Percentiles rank a stretch among this genome's conserved stretches.
These are phyloP conservation scores for Vachellia collinsii DNA, from an alignment of 306 rosid species.

Conservation along the genomic window DNA sequence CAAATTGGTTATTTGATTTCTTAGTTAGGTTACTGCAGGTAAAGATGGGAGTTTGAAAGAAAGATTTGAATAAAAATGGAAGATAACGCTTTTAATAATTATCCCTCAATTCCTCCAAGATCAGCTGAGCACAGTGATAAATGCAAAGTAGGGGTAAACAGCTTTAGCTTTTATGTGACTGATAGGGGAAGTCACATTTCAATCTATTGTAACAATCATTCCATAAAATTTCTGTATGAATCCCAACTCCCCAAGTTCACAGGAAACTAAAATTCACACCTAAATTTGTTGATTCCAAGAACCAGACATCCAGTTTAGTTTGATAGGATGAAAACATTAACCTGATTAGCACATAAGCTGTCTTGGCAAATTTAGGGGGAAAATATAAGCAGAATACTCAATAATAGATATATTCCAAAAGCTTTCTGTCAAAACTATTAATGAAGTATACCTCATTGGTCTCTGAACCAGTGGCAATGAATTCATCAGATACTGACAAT, in stretches of 20 bases:
- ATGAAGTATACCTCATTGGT: slow-evolving; percentile 76
- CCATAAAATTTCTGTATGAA: neutral
- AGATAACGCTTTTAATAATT: neutral
- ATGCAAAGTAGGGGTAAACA: neutral
- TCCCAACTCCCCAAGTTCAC: neutral
- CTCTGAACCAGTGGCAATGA: slow-evolving; percentile 97
- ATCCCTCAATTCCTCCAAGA: neutral
- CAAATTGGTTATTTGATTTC: neutral
- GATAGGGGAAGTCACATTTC: neutral
- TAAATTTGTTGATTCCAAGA: neutral
- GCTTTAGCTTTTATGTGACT: neutral
- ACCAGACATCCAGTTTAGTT: neutral
- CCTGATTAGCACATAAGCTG: neutral
- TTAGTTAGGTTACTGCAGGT: neutral
- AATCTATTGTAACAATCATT: neutral
- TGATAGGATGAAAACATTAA: neutral
- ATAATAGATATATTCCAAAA: neutral
- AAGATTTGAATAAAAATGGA: neutral
- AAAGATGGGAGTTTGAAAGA: neutral
- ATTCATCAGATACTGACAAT: slow-evolving; percentile 88
- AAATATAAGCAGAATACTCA: neutral
- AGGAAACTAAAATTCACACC: neutral
- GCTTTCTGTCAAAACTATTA: neutral
- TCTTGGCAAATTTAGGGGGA: neutral
- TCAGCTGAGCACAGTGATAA: neutral